Evolutionary conservation across 371 early-diverging fungal genomes (phyloP), one percentile per base, ranked within the genome.

Genomic region (Choanephora cucurbitarum): DNA sequence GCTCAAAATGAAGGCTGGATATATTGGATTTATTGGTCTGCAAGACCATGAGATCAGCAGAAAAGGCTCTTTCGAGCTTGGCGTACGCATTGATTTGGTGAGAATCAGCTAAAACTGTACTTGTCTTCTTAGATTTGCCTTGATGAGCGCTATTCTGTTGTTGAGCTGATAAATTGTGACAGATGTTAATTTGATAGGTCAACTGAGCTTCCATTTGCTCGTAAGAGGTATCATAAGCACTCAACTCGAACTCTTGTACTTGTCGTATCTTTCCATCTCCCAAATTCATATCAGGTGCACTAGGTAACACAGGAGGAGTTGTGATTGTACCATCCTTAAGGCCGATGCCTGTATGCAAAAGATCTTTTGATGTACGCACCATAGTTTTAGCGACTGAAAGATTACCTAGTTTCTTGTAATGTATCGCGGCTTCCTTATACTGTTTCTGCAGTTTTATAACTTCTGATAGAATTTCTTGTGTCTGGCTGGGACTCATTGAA

Each of bases 381-480:
- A 82, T 78, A 53, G 86, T 81, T 21, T 81, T 72, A 1, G 90
- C 87, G 6, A 37, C 64, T 11, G 52, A 40, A 6, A 81, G 21
- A 39, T 88, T 80, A n/a, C 79, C 77, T 0, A 73, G 41, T 2
- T 69, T 58, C 60, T 88, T 88, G 59, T 74, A 81, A 18, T 73
- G 66, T 17, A 86, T 40, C 1, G 89, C 90, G 1, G 82, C 83
- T 42, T 80, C 69, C 56, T 84, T 87, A 65, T 87, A 87, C 55
- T 88, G 79, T 43, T 73, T 65, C 55, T 80, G 82, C 5, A 82
- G 66, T 14, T 55, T 50, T 13, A 75, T 69, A 13, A 85, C 52
- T 17, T 57, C 56, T 8, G 49, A 33, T 5, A 82, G 41, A 0
- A 73, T 11, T 18, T 60, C 49, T 11, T 59, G 64, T 2, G 28